phyloP scores from a whole-genome alignment of 2,329 filamentous ascomycete genomes.

The Microdochium nivale region DNA sequence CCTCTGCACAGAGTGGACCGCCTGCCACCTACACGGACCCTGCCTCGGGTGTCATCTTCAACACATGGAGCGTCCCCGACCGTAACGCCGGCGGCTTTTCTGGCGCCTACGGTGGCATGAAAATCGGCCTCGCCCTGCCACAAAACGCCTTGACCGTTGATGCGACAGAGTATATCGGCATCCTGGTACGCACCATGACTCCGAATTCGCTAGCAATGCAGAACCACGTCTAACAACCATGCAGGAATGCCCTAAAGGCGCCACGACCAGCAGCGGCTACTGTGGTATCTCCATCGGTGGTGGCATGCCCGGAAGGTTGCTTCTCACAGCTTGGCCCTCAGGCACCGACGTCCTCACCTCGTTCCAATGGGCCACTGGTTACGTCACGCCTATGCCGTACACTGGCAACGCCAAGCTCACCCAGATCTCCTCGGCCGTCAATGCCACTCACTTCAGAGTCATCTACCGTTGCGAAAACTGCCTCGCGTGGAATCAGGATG shows the following conservation, averaged over 20 bases:
- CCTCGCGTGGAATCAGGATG: slow-evolving; percentile 42
- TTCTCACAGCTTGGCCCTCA: slow-evolving; percentile 50
- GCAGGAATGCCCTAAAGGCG: slow-evolving; percentile 35
- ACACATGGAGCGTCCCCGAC: slow-evolving; percentile 34
- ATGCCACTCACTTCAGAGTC: slow-evolving; percentile 48
- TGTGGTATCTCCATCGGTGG: slow-evolving; percentile 48
- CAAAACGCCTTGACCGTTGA: slow-evolving; percentile 34
- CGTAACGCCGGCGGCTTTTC: slow-evolving; percentile 15
- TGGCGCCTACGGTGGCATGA: slow-evolving; percentile 33
- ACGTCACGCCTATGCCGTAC: slow-evolving; percentile 49
- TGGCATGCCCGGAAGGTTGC: slow-evolving; percentile 48
- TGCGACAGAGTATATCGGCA: slow-evolving; percentile 49
- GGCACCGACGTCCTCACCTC: slow-evolving; percentile 45
- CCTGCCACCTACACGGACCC: slow-evolving; percentile 32
- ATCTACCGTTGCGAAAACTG: slow-evolving; percentile 58
- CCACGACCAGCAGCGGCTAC: slow-evolving; percentile 42
- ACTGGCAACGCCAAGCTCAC: slow-evolving; percentile 53
- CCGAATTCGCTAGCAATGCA: background rate
- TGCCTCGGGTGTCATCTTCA: slow-evolving; percentile 43
- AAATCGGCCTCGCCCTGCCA: slow-evolving; percentile 47
- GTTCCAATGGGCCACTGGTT: slow-evolving; percentile 50
- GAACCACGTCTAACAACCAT: background rate
- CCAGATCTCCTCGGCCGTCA: slow-evolving; percentile 49
- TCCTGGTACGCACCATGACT: slow-evolving; percentile 32
- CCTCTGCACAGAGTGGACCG: slow-evolving; percentile 11